Conservation (phyloP, 169 alveolate species). For the Pseudocohnilembus persalinus region DNA sequence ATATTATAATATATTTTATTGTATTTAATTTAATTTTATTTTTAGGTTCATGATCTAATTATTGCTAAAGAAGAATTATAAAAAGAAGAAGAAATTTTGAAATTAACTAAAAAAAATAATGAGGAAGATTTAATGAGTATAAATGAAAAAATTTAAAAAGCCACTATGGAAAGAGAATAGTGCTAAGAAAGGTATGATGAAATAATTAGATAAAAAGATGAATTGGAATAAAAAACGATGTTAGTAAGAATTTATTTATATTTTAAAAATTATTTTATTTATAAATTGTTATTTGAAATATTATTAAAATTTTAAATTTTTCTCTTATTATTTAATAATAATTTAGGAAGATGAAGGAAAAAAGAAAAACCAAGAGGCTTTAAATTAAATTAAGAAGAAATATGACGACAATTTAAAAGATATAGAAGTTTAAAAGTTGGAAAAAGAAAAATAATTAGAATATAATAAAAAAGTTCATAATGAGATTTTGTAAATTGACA, state of each 20-base stretch:
- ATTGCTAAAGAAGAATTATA: conserved; percentile 47
- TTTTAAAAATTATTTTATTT: no score
- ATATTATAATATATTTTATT: no score
- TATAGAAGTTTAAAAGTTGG: conserved; percentile 29
- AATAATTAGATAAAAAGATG: conserved; percentile 39
- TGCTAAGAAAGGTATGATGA: conserved; percentile 13
- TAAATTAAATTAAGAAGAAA: conserved; percentile 46
- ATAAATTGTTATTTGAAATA: no score
- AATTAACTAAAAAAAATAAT: neutral
- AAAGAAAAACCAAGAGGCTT: conserved; percentile 34
- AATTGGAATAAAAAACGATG: conserved; percentile 42
- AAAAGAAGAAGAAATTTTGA: conserved; percentile 36
- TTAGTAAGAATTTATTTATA: neutral
- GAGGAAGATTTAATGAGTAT: conserved; percentile 10
- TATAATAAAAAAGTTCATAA: conserved; percentile 26
- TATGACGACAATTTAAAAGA: conserved; percentile 42
- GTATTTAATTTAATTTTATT: neutral
- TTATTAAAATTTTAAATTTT: neutral
- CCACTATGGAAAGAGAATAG: conserved; percentile 12
- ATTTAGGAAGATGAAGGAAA: conserved; percentile 39
- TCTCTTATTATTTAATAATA: conserved; percentile 5
- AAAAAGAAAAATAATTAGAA: conserved; percentile 44
- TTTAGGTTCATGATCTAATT: conserved; percentile 37
- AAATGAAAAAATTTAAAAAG: conserved; percentile 16
- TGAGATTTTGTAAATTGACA: conserved; percentile 25